phyloP scores from a whole-genome alignment of 352 stramenopile species.

The Peronosclerospora sorghi region DNA sequence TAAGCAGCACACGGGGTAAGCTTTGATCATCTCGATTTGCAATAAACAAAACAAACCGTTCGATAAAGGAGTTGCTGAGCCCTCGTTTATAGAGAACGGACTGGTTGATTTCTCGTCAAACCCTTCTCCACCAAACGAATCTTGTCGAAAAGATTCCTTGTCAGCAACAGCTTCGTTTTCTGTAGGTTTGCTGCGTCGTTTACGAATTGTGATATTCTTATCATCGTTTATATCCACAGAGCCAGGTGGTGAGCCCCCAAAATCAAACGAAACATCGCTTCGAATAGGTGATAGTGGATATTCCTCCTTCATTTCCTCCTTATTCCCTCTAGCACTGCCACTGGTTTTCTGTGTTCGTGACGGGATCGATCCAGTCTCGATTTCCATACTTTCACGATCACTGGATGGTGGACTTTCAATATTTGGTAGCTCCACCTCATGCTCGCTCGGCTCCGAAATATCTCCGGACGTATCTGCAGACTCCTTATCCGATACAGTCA shows the following conservation, averaged over 20 bases:
- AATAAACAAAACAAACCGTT: constrained; percentile 32
- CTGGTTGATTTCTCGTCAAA: constrained; percentile 37
- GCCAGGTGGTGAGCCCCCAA: constrained; percentile 20
- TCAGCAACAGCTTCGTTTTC: constrained; percentile 8
- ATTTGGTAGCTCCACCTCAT: constrained; percentile 29
- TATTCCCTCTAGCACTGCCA: constrained; percentile 6
- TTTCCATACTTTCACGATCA: constrained; percentile 24
- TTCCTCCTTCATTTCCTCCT: constrained; percentile 14
- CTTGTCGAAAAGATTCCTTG: constrained; percentile 12
- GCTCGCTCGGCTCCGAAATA: constrained; percentile 33
- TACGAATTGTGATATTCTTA: constrained; percentile 20
- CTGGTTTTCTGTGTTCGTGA: constrained; percentile 17
- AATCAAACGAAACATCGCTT: constrained; percentile 34
- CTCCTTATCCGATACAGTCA: constrained; percentile 35
- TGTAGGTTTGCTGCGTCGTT: constrained; percentile 7
- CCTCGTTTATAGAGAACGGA: constrained; percentile 52
- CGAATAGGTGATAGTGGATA: constrained; percentile 6
- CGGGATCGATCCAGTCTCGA: constrained; percentile 22
- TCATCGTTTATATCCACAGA: constrained; percentile 19
- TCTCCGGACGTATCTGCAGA: constrained; percentile 32
- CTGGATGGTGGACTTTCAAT: constrained; percentile 22
- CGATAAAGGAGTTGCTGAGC: constrained; percentile 49
- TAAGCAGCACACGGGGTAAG: not conserved
- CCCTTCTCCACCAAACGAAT: constrained; percentile 32
- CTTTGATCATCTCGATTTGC: too few species aligned